Conservation (phyloP, 2,329 filamentous ascomycete species). For the Chaetomium olivaceum region DNA sequence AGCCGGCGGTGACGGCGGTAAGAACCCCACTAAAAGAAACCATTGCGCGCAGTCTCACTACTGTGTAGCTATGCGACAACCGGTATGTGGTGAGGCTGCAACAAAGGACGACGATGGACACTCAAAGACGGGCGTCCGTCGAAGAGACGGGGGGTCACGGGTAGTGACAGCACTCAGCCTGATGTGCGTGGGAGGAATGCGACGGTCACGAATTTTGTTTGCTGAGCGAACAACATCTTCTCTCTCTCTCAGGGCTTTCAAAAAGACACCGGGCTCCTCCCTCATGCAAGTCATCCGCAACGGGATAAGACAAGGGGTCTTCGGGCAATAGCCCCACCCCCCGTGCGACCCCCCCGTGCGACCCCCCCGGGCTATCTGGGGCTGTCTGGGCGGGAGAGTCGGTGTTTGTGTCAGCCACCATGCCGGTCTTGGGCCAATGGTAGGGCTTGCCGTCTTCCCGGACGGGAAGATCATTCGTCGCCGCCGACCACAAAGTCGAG, state of each 20-base stretch:
- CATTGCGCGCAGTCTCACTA: slow-evolving; percentile 15
- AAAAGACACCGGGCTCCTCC: not conserved
- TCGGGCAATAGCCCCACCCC: slow-evolving; percentile 1
- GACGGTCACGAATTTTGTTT: not conserved
- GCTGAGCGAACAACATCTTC: not conserved
- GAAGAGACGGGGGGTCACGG: not conserved
- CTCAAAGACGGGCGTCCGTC: not conserved
- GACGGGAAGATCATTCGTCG: slow-evolving; percentile 1
- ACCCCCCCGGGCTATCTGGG: slow-evolving; percentile 1
- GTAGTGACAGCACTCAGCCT: slow-evolving; percentile 1
- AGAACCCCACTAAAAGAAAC: slow-evolving; percentile 11
- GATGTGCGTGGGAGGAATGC: slow-evolving; percentile 1
- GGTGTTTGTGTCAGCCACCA: slow-evolving; percentile 18
- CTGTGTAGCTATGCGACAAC: not conserved
- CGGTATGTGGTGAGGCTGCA: not conserved
- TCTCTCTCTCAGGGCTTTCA: not conserved
- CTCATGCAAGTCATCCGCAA: slow-evolving; percentile 12
- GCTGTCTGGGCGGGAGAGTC: not conserved
- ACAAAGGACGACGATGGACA: not conserved
- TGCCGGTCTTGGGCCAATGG: slow-evolving; percentile 8
- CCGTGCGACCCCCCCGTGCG: slow-evolving; percentile 13
- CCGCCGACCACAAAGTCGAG: not conserved
- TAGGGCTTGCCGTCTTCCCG: slow-evolving; percentile 1
- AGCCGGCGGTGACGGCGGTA: slow-evolving; percentile 18
- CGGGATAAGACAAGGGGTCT: slow-evolving; percentile 3